Evolutionary conservation across 2,329 filamentous ascomycete genomes (phyloP).

Genomic region (Dactylellina sp.): DNA sequence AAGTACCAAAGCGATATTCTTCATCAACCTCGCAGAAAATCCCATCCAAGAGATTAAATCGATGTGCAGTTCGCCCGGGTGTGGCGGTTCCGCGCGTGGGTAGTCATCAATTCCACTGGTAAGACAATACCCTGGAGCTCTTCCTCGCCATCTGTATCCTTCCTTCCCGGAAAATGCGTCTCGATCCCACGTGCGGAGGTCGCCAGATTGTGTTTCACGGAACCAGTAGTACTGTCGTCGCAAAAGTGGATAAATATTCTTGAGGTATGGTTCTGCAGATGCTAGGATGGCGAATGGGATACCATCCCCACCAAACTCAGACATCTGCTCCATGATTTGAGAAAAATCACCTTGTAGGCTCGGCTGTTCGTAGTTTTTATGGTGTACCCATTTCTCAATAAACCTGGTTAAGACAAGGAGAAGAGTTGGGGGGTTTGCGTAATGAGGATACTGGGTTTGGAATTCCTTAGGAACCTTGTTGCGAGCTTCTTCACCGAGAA

Average conservation of each 20-base stretch:
- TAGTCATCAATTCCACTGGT: slow-evolving; percentile 97
- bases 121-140: slow-evolving; percentile 85
- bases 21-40: slow-evolving; percentile 90
- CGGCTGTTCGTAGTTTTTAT: slow-evolving; percentile 12
- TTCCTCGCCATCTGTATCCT: slow-evolving; percentile 93
- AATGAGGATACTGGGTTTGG: slow-evolving; percentile 94
- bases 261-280: slow-evolving; percentile 71
- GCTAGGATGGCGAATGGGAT: slow-evolving; percentile 38
- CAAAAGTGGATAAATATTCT: slow-evolving; percentile 83
- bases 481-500: slow-evolving; percentile 87
- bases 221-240: slow-evolving; percentile 95
- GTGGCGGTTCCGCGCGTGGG: slow-evolving; percentile 89
- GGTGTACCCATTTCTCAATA: slow-evolving; percentile 72
- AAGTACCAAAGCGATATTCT: slow-evolving; percentile 77
- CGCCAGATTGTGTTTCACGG: slow-evolving; percentile 87
- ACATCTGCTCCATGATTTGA: slow-evolving; percentile 45
- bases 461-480: slow-evolving; percentile 96
- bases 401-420: slow-evolving; percentile 89
- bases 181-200: slow-evolving; percentile 90
- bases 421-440: slow-evolving; percentile 94
- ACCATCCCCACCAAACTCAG: slow-evolving; percentile 34
- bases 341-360: slow-evolving; percentile 32
- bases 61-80: slow-evolving; percentile 93
- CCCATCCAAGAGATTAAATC: slow-evolving; percentile 97
- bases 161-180: slow-evolving; percentile 87